Conservation (phyloP, 495 filamentous ascomycete genomes). For the Xylaria cubensis region DNA sequence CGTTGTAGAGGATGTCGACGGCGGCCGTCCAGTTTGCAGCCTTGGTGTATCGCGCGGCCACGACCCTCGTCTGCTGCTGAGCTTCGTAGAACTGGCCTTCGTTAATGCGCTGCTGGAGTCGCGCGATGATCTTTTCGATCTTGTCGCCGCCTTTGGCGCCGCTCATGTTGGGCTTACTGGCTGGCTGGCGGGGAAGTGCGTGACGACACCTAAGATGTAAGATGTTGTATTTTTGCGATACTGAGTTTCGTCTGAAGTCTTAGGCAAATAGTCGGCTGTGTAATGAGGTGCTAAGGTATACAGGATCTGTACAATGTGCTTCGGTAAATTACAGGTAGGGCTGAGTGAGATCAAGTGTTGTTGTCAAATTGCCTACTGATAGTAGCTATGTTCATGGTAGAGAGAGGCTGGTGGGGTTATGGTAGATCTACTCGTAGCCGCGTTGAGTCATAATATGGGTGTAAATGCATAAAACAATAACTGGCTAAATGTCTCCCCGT, state of each 20-base stretch:
- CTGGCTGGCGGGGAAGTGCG: neutral
- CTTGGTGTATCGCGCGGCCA: constrained; percentile 91
- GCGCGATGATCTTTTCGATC: constrained; percentile 58
- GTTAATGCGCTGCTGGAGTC: constrained; percentile 72
- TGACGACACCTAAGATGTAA: neutral
- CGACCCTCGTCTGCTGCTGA: constrained; percentile 93
- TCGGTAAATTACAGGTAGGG: neutral
- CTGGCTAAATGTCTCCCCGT: neutral
- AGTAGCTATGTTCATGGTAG: neutral
- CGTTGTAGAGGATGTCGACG: constrained; percentile 82
- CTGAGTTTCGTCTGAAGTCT: neutral
- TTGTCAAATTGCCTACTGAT: neutral
- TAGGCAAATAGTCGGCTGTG: neutral
- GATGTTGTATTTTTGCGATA: neutral
- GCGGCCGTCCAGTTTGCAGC: constrained; percentile 80
- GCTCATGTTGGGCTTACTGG: constrained; percentile 36
- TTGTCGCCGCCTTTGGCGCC: constrained; percentile 48
- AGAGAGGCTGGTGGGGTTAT: neutral
- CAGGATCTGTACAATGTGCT: neutral
- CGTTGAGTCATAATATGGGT: neutral
- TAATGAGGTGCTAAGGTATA: neutral
- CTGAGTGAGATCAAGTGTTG: constrained; percentile 13
- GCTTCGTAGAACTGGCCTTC: constrained; percentile 97
- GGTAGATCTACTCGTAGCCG: neutral
- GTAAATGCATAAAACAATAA: neutral